Base-by-base conservation (phyloP, 2,329 filamentous ascomycete species). In the Diaporthe helianthi region DNA sequence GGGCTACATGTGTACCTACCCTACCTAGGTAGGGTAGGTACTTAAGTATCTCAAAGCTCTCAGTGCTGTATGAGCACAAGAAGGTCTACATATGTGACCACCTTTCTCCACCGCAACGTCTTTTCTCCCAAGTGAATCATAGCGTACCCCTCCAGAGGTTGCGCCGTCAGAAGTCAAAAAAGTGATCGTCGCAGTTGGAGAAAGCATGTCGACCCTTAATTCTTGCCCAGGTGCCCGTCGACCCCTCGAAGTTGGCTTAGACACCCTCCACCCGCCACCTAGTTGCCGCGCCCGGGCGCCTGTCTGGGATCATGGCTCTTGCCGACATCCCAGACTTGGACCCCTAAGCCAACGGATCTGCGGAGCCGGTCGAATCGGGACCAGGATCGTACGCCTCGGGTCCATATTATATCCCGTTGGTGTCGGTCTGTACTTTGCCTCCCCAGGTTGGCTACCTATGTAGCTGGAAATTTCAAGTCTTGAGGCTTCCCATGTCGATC, bases 171-270 rank as follows among this genome's bases (percentile, higher is more conserved):
- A 63, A 63, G 44, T 63, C 58, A 61, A 61, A 61, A 61, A 36
- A 33, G 24, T 66, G 64, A 66, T 66, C 64, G 51, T 66, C 64
- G 53, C n/a, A 7, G 64, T 66, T 53, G 64, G 51, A 54, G 64
- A 66, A 55, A 55, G 53, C 26, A 44, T 55, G 54, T 44, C 31
- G 33, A 51, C 31, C 22, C 60, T 29, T 17, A 54, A 66, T 55
- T 36, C 29, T 38, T 38, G 26, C n/a, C n/a, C n/a, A n/a, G n/a
- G n/a, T n/a, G n/a, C 22, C 36, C 22, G 65, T 24, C 58, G 33
- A 33, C 22, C 52, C 41, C 47, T 58, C 46, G 22, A 55, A 58
- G 41, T 55, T 58, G 52, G 44, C 33, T 49, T 54, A 36, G 54
- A 44, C 38, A 65, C 63, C 52, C 41, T 58, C 49, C 52, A 67